A percentile compares a stretch with the other conserved stretches of the same genome.
Conservation (phyloP, 2,329 filamentous ascomycete genomes). For the Dactylellina sp. region DNA sequence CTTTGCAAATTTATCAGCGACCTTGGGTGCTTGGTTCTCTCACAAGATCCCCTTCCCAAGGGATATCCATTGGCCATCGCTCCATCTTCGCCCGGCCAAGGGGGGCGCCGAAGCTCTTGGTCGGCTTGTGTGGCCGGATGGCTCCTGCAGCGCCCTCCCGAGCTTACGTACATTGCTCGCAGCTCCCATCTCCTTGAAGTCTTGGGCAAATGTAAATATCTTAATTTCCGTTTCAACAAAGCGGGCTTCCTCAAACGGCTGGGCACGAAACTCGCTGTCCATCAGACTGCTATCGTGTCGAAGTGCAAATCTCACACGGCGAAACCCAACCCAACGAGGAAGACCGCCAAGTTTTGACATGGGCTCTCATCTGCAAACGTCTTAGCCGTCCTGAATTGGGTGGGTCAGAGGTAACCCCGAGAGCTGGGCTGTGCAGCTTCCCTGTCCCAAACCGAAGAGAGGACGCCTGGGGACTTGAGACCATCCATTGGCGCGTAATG, state of each 20-base stretch:
- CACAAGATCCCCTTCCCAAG: conserved; percentile 22
- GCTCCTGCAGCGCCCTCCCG: conserved; percentile 26
- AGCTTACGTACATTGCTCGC: conserved; percentile 44
- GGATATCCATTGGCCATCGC: conserved; percentile 46
- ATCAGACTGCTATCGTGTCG: conserved; percentile 31
- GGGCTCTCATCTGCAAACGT: conserved; percentile 30
- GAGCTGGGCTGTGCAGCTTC: conserved; percentile 55
- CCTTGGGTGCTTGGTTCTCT: conserved; percentile 23
- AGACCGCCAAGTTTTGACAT: conserved; percentile 4
- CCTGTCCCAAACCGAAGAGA: too few species aligned
- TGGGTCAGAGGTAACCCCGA: conserved; percentile 47
- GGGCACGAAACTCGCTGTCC: conserved; percentile 42
- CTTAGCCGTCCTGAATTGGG: conserved; percentile 48
- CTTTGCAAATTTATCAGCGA: too few species aligned
- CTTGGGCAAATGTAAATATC: conserved; percentile 21
- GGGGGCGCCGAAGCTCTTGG: conserved; percentile 41
- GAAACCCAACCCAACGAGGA: conserved; percentile 47
- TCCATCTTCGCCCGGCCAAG: conserved; percentile 32
- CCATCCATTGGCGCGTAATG: conserved; percentile 52
- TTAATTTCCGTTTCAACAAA: conserved; percentile 51
- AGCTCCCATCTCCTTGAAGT: conserved; percentile 6
- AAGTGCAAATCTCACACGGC: conserved; percentile 43
- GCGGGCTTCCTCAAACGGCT: conserved; percentile 34
- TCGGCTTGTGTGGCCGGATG: conserved; percentile 24
- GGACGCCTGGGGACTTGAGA: neutral